phyloP scores from a whole-genome alignment of 2,329 filamentous ascomycete genomes.

The Cryphonectria radicalis region DNA sequence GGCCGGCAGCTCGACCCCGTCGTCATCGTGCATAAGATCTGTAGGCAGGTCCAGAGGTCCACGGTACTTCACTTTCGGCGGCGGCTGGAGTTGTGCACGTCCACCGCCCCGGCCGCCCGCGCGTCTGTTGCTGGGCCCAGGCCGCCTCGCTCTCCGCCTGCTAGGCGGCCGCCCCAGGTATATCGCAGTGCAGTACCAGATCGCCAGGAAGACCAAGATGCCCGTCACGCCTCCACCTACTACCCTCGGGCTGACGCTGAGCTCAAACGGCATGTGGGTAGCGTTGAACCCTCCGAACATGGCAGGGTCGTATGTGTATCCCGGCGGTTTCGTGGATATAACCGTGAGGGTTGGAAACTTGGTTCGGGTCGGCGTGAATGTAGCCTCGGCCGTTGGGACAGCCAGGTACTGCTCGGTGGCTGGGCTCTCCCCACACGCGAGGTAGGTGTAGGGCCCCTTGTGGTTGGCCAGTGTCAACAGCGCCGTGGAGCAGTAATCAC shows the following conservation, averaged over 20 bases:
- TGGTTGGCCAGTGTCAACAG: slow-evolving; percentile 39
- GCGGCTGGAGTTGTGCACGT: background rate
- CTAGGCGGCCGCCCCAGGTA: background rate
- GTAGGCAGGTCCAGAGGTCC: background rate
- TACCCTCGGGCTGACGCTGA: background rate
- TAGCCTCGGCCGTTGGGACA: background rate
- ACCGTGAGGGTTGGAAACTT: background rate
- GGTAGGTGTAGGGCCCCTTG: slow-evolving; percentile 41
- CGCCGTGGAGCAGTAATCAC: slow-evolving; percentile 41
- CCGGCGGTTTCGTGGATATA: background rate
- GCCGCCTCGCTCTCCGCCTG: background rate
- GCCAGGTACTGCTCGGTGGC: slow-evolving; percentile 30
- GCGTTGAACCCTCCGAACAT: background rate
- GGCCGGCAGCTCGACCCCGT: background rate
- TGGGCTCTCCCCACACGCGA: slow-evolving; percentile 39
- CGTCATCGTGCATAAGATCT: background rate
- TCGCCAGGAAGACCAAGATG: background rate
- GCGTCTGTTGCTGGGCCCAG: background rate
- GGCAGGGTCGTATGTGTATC: background rate
- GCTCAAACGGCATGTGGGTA: background rate
- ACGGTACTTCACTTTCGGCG: background rate
- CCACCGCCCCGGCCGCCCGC: no score
- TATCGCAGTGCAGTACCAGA: background rate
- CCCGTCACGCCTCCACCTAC: background rate
- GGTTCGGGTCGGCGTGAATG: background rate